phyloP scores from a whole-genome alignment of 2,329 filamentous ascomycete species.

The Botrytis porri region DNA sequence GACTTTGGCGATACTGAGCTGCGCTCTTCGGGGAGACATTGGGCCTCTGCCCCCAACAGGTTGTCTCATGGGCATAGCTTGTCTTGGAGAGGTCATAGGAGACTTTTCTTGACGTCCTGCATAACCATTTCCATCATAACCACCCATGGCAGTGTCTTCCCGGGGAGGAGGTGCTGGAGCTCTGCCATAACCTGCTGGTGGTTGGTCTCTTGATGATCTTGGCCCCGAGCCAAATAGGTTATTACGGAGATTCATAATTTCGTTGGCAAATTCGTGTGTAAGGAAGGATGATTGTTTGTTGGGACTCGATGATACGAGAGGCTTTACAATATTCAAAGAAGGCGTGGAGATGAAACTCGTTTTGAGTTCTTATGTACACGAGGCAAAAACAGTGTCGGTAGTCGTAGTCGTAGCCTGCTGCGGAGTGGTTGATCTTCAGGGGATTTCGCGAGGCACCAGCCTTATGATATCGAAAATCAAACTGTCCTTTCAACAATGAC shows the following conservation, averaged over 20 bases:
- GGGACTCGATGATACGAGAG: neutral
- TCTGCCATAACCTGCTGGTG: slow-evolving; percentile 36
- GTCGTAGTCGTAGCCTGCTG: slow-evolving; percentile 11
- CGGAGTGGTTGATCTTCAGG: slow-evolving; percentile 9
- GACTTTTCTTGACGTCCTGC: slow-evolving; percentile 38
- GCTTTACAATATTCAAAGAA: neutral
- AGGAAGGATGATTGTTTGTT: neutral
- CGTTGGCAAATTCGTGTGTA: slow-evolving; percentile 4
- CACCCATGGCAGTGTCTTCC: slow-evolving; percentile 36
- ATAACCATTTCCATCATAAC: slow-evolving; percentile 35
- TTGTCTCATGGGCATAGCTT: slow-evolving; percentile 39
- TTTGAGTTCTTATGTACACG: slow-evolving; percentile 16
- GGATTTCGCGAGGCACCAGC: slow-evolving; percentile 15
- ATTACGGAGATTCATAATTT: slow-evolving; percentile 40
- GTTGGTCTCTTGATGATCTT: slow-evolving; percentile 34
- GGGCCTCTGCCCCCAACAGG: slow-evolving; percentile 38
- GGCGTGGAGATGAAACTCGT: slow-evolving; percentile 1
- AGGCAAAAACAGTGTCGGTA: slow-evolving; percentile 8
- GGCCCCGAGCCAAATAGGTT: slow-evolving; percentile 46
- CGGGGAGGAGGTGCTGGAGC: slow-evolving; percentile 38
- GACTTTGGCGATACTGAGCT: slow-evolving; percentile 37
- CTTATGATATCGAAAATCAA: slow-evolving; percentile 2
- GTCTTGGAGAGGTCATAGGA: slow-evolving; percentile 39
- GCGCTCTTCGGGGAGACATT: slow-evolving; percentile 27
- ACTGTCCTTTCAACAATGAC: slow-evolving; percentile 21